A percentile compares a stretch with the other conserved stretches of the same genome.
Conservation (phyloP, 2,329 filamentous ascomycete genomes). For the Xylaria sp. region DNA sequence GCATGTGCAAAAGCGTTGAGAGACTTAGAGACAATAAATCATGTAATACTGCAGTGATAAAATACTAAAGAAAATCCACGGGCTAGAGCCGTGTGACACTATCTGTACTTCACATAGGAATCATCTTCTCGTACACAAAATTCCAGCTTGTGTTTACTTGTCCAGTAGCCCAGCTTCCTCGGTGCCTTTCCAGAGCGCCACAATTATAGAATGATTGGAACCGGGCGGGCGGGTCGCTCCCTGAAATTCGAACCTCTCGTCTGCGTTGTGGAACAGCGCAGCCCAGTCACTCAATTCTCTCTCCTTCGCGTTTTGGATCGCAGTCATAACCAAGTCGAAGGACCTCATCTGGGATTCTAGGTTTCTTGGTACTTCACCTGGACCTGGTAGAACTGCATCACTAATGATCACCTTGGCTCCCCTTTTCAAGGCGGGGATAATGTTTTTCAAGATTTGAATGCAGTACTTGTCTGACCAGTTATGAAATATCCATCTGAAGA, state of each 20-base stretch:
- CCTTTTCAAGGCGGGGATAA: conserved; percentile 26
- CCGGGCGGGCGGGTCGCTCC: too few species aligned
- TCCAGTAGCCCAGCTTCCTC: too few species aligned
- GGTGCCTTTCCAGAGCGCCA: too few species aligned
- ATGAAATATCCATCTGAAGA: conserved; percentile 28
- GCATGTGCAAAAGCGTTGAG: too few species aligned
- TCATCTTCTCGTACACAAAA: too few species aligned
- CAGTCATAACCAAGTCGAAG: conserved; percentile 14
- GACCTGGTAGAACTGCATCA: not conserved
- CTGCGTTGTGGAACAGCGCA: conserved; percentile 4
- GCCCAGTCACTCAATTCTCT: conserved; percentile 21
- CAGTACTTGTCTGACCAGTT: conserved; percentile 27
- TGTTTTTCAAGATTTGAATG: conserved; percentile 17
- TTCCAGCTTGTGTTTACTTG: too few species aligned
- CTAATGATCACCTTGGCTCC: conserved; percentile 43
- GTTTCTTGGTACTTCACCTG: not conserved
- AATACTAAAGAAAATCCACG: too few species aligned
- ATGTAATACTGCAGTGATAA: too few species aligned
- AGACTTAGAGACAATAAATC: too few species aligned
- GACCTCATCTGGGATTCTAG: not conserved
- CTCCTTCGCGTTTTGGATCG: conserved; percentile 13
- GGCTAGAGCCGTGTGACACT: too few species aligned
- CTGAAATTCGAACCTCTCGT: conserved; percentile 13
- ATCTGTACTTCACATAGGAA: too few species aligned
- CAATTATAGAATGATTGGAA: too few species aligned